Conservation (phyloP, 2,329 filamentous ascomycete species). For the Fusarium napiforme region DNA sequence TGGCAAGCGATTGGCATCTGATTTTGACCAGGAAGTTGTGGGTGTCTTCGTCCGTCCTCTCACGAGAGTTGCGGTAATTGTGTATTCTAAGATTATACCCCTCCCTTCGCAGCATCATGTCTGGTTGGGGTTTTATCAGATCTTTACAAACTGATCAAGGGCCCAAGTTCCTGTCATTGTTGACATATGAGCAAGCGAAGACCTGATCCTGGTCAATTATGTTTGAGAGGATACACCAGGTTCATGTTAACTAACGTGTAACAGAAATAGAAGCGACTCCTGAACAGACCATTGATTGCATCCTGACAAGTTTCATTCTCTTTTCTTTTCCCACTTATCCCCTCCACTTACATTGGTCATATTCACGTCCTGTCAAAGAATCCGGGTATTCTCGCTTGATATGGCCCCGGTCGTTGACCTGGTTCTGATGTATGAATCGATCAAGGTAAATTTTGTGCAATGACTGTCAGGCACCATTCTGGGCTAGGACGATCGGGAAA, state of each 20-base stretch:
- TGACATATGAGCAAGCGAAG: conserved; percentile 15
- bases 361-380: not conserved
- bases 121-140: conserved; percentile 20
- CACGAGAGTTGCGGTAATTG: not conserved
- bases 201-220: conserved; percentile 6
- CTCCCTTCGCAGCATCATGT: conserved; percentile 1
- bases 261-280: conserved; percentile 11
- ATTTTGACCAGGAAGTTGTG: not conserved
- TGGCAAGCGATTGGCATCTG: not conserved
- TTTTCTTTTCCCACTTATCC: not conserved
- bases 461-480: conserved; percentile 4
- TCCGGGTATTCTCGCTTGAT: not conserved
- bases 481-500: conserved; percentile 14
- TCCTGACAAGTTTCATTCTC: conserved; percentile 10
- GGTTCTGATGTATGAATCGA: not conserved
- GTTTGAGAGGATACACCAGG: conserved; percentile 22
- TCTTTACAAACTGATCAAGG: conserved; percentile 14
- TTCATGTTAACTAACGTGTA: conserved; percentile 8
- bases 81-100: not conserved
- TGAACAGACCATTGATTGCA: not conserved
- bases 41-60: not conserved
- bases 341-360: not conserved
- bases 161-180: conserved; percentile 12
- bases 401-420: not conserved
- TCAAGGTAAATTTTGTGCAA: not conserved